phyloP scores from a whole-genome alignment of 1,139 yeast species.

The Protomyces macrosporus region DNA sequence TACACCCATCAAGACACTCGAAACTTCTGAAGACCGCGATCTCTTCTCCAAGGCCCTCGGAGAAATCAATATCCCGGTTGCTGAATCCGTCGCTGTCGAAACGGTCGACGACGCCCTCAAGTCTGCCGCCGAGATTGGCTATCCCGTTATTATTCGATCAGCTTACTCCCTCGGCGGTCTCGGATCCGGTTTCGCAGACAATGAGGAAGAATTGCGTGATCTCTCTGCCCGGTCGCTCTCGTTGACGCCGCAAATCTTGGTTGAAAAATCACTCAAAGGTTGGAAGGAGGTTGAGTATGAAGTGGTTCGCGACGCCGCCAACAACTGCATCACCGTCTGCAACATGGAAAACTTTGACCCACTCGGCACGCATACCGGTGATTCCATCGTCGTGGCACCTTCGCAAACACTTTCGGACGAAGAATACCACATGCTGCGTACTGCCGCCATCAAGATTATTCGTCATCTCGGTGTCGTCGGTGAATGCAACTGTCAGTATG shows the following conservation, averaged over 20 bases:
- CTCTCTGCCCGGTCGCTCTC: conserved; percentile 85
- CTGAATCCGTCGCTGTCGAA: conserved; percentile 91
- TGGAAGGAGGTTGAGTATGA: conserved; percentile 99
- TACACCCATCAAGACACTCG: conserved; percentile 90
- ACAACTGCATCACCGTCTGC: conserved; percentile 96
- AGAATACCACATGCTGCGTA: conserved; percentile 95
- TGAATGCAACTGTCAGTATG: conserved; percentile 97
- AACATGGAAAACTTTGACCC: conserved; percentile 99
- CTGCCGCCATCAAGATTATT: conserved; percentile 94
- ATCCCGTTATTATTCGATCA: conserved; percentile 95
- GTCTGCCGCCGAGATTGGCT: conserved; percentile 83
- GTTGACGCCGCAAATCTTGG: conserved; percentile 87
- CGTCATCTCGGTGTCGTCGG: conserved; percentile 98
- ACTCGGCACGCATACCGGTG: conserved; percentile 97
- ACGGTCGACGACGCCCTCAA: conserved; percentile 84
- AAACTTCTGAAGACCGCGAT: conserved; percentile 96
- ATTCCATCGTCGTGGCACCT: conserved; percentile 97
- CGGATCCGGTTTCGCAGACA: conserved; percentile 93
- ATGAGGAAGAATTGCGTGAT: conserved; percentile 73
- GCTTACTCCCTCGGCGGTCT: conserved; percentile 97
- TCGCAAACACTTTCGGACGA: conserved; percentile 95
- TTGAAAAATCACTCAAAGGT: conserved; percentile 94
- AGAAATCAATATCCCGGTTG: conserved; percentile 90
- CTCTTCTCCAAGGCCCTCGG: conserved; percentile 73
- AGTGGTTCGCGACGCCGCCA: conserved; percentile 94